These are phyloP conservation scores for Nakaseomyces delphensis DNA, from an alignment of 1,139 yeast species.

Conservation along the genomic window DNA sequence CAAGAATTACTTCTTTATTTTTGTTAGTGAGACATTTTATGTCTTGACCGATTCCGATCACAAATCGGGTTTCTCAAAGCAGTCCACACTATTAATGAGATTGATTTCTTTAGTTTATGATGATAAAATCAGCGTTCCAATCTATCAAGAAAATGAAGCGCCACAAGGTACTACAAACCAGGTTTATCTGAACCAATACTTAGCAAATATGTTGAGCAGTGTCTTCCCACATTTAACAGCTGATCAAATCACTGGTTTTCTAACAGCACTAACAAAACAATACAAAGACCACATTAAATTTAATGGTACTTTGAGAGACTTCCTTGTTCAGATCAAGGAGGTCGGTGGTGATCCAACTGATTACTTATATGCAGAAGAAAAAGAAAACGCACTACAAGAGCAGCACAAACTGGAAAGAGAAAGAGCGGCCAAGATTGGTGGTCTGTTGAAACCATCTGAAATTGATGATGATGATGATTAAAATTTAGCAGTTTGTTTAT, in stretches of 20 bases:
- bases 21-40: conserved; percentile 82
- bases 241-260: conserved; percentile 74
- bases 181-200: conserved; percentile 67
- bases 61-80: conserved; percentile 88
- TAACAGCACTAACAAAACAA: conserved; percentile 63
- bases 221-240: conserved; percentile 88
- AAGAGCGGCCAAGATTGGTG: conserved; percentile 82
- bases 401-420: conserved; percentile 64
- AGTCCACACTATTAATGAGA: conserved; percentile 75
- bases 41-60: conserved; percentile 97
- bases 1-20: conserved; percentile 79
- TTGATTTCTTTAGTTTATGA: conserved; percentile 78
- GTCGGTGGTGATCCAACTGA: conserved; percentile 90
- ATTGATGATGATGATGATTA: conserved; percentile 53
- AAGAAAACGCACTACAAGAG: conserved; percentile 67
- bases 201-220: conserved; percentile 68
- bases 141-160: conserved; percentile 68
- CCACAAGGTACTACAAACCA: conserved; percentile 79
- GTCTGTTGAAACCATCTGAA: conserved; percentile 92
- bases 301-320: conserved; percentile 84
- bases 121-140: conserved; percentile 62
- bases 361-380: conserved; percentile 90
- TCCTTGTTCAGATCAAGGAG: conserved; percentile 91
- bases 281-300: conserved; percentile 71
- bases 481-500: not conserved